Evolutionary conservation across 345 rosid species (phyloP).

Genomic region (Garcia nutans): DNA sequence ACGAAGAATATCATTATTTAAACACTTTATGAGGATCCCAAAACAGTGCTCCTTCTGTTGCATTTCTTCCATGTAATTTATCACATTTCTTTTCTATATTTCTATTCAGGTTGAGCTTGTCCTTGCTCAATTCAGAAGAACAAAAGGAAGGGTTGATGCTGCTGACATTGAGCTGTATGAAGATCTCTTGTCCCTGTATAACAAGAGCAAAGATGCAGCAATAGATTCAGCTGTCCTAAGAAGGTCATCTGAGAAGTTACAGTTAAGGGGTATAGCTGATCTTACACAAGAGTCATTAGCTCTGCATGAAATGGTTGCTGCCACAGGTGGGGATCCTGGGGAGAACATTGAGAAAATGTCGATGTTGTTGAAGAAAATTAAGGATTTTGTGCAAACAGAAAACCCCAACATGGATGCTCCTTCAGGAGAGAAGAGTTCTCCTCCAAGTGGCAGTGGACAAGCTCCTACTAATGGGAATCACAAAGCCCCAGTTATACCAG

Average conservation of each 20-base stretch:
- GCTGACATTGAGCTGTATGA: constrained; percentile 56
- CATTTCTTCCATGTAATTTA: constrained; percentile 1
- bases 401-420: constrained; percentile 54
- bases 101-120: constrained; percentile 79
- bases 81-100: constrained; percentile 8
- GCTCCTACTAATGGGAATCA: constrained; percentile 55
- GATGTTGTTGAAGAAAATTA: constrained; percentile 68
- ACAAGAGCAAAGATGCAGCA: constrained; percentile 47
- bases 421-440: constrained; percentile 36
- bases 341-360: constrained; percentile 86
- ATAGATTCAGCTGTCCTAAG: constrained; percentile 51
- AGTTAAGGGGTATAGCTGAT: constrained; percentile 67
- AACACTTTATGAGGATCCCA: neutral
- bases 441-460: constrained; percentile 53
- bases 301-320: constrained; percentile 78
- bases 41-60: constrained; percentile 8
- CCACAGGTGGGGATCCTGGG: constrained; percentile 65
- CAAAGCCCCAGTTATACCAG: constrained; percentile 71
- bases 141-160: constrained; percentile 76
- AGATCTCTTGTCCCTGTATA: constrained; percentile 62
- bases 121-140: constrained; percentile 77
- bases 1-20: neutral
- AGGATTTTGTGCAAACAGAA: constrained; percentile 84
- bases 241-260: constrained; percentile 68
- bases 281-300: constrained; percentile 91